Evolutionary conservation across 208 protist genomes (phyloP).

Genomic region (Acanthamoeba healyi): DNA sequence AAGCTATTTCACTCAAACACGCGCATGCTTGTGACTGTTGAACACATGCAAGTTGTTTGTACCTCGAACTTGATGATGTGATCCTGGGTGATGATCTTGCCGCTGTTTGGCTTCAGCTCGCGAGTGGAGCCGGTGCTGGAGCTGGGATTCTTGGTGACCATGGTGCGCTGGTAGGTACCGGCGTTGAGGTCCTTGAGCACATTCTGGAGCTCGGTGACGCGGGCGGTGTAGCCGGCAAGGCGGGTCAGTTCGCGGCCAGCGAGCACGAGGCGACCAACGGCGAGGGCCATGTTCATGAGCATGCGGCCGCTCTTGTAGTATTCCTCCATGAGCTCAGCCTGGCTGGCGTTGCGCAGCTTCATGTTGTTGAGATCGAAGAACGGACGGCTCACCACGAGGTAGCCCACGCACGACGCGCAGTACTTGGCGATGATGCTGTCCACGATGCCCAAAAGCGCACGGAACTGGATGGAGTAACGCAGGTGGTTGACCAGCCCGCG

Average conservation of each 20-base stretch:
- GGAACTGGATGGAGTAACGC: conserved; percentile 76
- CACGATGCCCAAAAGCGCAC: conserved; percentile 82
- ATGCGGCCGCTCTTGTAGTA: conserved; percentile 85
- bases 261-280: conserved; percentile 87
- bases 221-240: conserved; percentile 84
- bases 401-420: conserved; percentile 85
- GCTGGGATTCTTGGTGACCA: conserved; percentile 37
- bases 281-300: conserved; percentile 84
- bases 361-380: conserved; percentile 80
- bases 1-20: too few relatives aligned
- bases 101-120: conserved; percentile 76
- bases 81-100: conserved; percentile 60
- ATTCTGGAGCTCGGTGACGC: conserved; percentile 85
- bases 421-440: conserved; percentile 90
- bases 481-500: conserved; percentile 63
- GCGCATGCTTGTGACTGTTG: too few relatives aligned
- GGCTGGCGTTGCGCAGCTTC: conserved; percentile 28
- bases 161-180: conserved; percentile 74
- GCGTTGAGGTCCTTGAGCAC: conserved; percentile 83
- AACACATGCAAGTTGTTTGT: too few relatives aligned
- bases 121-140: not conserved
- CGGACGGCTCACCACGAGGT: conserved; percentile 86
- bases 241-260: conserved; percentile 83
- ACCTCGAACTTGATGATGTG: conserved; percentile 80
- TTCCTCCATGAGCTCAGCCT: conserved; percentile 80